These are phyloP conservation scores for Globisporangium yorkense DNA, from an alignment of 352 stramenopile genomes.

Conservation along the genomic window DNA sequence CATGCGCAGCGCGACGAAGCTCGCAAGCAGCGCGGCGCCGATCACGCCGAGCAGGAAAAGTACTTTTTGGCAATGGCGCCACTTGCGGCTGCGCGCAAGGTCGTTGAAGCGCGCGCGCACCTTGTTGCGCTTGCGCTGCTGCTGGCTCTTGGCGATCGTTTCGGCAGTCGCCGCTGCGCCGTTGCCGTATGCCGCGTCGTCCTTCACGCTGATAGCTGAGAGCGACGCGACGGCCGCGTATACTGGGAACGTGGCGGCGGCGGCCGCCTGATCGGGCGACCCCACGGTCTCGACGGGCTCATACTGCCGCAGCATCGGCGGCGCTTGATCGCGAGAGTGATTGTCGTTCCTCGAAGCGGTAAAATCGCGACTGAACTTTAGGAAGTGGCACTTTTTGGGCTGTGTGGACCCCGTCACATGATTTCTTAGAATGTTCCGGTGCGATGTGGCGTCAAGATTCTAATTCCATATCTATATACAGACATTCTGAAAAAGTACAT, in stretches of 20 bases:
- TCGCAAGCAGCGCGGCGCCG: slow-evolving; percentile 8
- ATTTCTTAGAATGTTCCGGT: no score
- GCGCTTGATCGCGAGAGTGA: no score
- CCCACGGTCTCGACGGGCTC: slow-evolving; percentile 5
- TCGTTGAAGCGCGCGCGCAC: slow-evolving; percentile 7
- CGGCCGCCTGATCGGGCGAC: slow-evolving; percentile 7
- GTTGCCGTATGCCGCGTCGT: background rate
- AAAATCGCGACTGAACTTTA: no score
- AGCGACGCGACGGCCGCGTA: slow-evolving; percentile 10
- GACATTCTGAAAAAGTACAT: no score
- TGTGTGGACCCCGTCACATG: no score
- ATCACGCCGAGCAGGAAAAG: slow-evolving; percentile 8
- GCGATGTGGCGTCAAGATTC: no score
- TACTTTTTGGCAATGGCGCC: slow-evolving; percentile 8
- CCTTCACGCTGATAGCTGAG: slow-evolving; percentile 8
- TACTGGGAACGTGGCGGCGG: background rate
- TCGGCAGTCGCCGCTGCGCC: background rate
- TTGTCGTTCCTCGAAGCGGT: no score
- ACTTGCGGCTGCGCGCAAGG: slow-evolving; percentile 9
- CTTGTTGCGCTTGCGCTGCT: slow-evolving; percentile 6
- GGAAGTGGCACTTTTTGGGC: no score
- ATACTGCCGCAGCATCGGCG: slow-evolving; percentile 10
- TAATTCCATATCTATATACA: no score
- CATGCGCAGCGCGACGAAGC: slow-evolving; percentile 8
- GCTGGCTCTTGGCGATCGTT: background rate